Evolutionary conservation across 2,329 filamentous ascomycete species (phyloP), one percentile per base, ranked within the genome.

Genomic region (Colletotrichum higginsianum): DNA sequence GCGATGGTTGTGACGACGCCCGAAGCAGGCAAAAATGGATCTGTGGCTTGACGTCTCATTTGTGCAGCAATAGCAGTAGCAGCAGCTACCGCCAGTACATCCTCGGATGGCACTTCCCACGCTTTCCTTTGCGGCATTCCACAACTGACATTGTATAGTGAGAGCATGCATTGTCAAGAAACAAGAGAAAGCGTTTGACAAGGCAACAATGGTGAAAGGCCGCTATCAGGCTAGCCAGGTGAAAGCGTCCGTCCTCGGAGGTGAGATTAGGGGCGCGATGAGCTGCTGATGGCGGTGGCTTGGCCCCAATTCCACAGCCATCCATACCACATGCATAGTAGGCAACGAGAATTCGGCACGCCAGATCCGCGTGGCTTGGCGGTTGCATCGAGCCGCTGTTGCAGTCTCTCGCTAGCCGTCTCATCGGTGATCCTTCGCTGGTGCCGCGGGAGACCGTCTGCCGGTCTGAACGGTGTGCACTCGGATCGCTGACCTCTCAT

Each of bases 371-470:
- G 55, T 49, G 67, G 67, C 67, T 66, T 47, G 42, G 61, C 62
- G 50, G 49, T 67, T 61, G 55, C 66, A 66, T 66, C 30, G 30
- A 66, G 62, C 67, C 62, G 62, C 53, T 50, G 62, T 70, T 44
- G 61, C 55, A 66, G 66, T 53, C 40, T 35, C 38, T 38, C 11
- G 21, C 3, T 35, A 23, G n/a, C 57, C 57, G 44, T 61, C 42
- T 18, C 23, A 30, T 9, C n/a, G 13, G n/a, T 42, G 58, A 61
- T 61, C 44, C 58, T 61, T 50, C 30, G 44, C 13, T 35, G 30
- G 30, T 35, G 30, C 8, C 30, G 30, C 30, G 8, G 30, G 30
- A 35, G 8, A 35, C 30, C 0, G 30, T 35, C 30, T 35, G 8
- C 8, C 8, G 30, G 8, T 35, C 30, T 9, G 30, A 35, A 35